Percentiles rank a stretch among this genome's conserved stretches.
Evolutionary conservation across 2,329 filamentous ascomycete genomes (phyloP).

Genomic region (Ceratocystis eucalypticola): DNA sequence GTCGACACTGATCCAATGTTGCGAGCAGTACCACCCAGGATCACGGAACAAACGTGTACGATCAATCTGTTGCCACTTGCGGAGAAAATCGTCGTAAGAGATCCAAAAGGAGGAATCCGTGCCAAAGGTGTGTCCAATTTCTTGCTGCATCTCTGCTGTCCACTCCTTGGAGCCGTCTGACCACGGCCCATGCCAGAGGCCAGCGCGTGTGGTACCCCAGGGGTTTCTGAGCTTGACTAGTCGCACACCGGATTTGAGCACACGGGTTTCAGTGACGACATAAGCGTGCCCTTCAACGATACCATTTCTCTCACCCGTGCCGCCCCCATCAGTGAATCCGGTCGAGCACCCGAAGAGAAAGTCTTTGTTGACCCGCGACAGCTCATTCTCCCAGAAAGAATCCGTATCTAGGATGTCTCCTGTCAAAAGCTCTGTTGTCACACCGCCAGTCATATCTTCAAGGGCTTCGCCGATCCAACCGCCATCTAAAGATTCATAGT

Average conservation of each 20-base stretch:
- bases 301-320: conserved; percentile 38
- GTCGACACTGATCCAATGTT: conserved; percentile 48
- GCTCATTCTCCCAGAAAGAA: conserved; percentile 61
- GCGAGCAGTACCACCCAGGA: conserved; percentile 42
- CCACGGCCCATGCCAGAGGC: conserved; percentile 47
- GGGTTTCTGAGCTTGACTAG: conserved; percentile 47
- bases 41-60: conserved; percentile 49
- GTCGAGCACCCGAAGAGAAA: conserved; percentile 55
- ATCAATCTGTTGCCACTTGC: conserved; percentile 49
- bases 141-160: conserved; percentile 43
- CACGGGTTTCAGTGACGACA: conserved; percentile 31
- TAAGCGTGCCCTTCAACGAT: conserved; percentile 48
- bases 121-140: conserved; percentile 46
- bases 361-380: conserved; percentile 64
- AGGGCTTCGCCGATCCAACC: conserved; percentile 53
- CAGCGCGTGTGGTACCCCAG: conserved; percentile 37
- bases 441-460: conserved; percentile 48
- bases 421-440: conserved; percentile 51
- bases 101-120: conserved; percentile 53
- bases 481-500: conserved; percentile 56
- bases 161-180: conserved; percentile 48
- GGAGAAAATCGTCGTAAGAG: conserved; percentile 46
- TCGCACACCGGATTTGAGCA: conserved; percentile 36
- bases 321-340: conserved; percentile 29
- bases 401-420: conserved; percentile 52